These are phyloP conservation scores for Ramalina peruviana DNA, from an alignment of 495 filamentous ascomycete genomes.

Conservation along the genomic window DNA sequence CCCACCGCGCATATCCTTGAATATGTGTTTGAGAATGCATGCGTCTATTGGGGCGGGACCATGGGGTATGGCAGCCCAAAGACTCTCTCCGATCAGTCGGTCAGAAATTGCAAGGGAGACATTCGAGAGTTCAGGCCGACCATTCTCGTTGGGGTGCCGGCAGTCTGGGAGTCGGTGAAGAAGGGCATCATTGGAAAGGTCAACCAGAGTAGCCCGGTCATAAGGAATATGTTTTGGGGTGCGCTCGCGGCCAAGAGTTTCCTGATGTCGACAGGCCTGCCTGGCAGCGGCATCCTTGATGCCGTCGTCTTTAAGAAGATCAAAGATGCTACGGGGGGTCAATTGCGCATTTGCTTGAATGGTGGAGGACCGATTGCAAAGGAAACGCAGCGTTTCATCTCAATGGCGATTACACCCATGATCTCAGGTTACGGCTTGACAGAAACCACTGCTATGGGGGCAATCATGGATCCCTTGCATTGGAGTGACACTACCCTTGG, in stretches of 20 bases:
- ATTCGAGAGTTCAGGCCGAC: slow-evolving; percentile 88
- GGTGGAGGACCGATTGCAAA: slow-evolving; percentile 77
- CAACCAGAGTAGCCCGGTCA: slow-evolving; percentile 54
- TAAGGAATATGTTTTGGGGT: slow-evolving; percentile 83
- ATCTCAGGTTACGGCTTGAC: slow-evolving; percentile 92
- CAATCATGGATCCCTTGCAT: slow-evolving; percentile 73
- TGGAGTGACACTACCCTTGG: slow-evolving; percentile 80
- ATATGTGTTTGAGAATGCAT: slow-evolving; percentile 91
- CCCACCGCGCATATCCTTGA: slow-evolving; percentile 93
- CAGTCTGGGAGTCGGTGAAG: slow-evolving; percentile 96
- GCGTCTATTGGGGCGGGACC: slow-evolving; percentile 83
- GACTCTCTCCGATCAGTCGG: slow-evolving; percentile 78
- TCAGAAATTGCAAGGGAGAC: slow-evolving; percentile 90
- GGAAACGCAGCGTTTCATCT: slow-evolving; percentile 78
- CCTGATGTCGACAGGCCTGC: slow-evolving; percentile 61
- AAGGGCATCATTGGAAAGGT: slow-evolving; percentile 89
- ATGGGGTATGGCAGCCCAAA: slow-evolving; percentile 97
- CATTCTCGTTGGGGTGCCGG: slow-evolving; percentile 86
- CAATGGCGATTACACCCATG: slow-evolving; percentile 79
- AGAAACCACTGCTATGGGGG: slow-evolving; percentile 89
- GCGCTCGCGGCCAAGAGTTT: slow-evolving; percentile 73
- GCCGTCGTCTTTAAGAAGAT: slow-evolving; percentile 78
- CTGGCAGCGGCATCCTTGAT: slow-evolving; percentile 45
- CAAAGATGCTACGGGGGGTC: slow-evolving; percentile 78
- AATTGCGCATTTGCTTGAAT: slow-evolving; percentile 69